These are phyloP conservation scores for Eutypella sp. DNA, from an alignment of 2,329 filamentous ascomycete species.

Conservation along the genomic window DNA sequence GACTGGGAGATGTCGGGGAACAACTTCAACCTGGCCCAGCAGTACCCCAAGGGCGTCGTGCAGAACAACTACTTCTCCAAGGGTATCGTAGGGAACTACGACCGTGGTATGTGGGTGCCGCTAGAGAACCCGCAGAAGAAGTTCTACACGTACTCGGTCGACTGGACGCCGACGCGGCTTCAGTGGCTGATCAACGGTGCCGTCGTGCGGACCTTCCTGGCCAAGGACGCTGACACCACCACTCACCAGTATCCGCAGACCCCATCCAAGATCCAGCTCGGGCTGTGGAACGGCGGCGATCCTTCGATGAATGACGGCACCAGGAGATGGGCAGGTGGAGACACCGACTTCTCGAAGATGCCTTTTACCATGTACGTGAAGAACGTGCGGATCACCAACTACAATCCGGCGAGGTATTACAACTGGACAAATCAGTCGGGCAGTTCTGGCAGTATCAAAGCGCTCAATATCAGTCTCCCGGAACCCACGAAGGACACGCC, in stretches of 20 bases:
- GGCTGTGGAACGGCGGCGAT: conserved; percentile 16
- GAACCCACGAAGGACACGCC: conserved; percentile 1
- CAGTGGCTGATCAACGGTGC: conserved; percentile 15
- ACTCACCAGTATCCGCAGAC: conserved; percentile 14
- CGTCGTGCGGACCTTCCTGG: conserved; percentile 10
- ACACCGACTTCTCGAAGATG: conserved; percentile 10
- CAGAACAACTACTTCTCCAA: conserved; percentile 12
- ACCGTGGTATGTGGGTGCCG: conserved; percentile 7
- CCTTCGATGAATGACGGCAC: conserved; percentile 9
- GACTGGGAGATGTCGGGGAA: conserved; percentile 19
- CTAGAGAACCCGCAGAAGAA: conserved; percentile 7
- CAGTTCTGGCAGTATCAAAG: conserved; percentile 8
- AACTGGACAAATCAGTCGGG: conserved; percentile 15
- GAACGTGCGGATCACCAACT: conserved; percentile 14
- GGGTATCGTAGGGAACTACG: conserved; percentile 10
- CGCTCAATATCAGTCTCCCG: conserved; percentile 4
- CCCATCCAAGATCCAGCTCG: conserved; percentile 14
- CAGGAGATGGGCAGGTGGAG: conserved; percentile 12
- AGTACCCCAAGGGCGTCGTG: conserved; percentile 12
- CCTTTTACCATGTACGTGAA: conserved; percentile 14
- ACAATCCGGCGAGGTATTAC: conserved; percentile 14
- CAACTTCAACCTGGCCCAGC: conserved; percentile 10
- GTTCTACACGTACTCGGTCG: conserved; percentile 17
- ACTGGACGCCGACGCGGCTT: conserved; percentile 11
- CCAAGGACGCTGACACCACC: conserved; percentile 4